Base-by-base conservation (phyloP, 768 basidiomycete genomes). In the Exidia glandulosa region DNA sequence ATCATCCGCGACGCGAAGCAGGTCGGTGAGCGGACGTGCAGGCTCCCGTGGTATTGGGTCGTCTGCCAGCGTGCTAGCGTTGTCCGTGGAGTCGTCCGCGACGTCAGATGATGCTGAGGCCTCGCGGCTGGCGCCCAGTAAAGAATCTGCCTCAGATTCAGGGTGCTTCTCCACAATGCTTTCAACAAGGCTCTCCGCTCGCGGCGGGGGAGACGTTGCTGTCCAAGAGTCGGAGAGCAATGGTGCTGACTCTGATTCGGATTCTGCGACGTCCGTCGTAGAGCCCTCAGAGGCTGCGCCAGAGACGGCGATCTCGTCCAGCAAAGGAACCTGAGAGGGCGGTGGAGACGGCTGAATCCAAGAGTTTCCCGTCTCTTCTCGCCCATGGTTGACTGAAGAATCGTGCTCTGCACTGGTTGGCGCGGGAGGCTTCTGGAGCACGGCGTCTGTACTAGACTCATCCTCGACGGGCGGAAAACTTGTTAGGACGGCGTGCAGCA, bases 401-500 rank as follows among this genome's bases (percentile, higher is more conserved):
- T n/a, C n/a, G n/a, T n/a, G n/a, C n/a, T n/a, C n/a, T n/a, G n/a
- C n/a, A n/a, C n/a, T n/a, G n/a, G n/a, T n/a, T n/a, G n/a, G n/a
- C n/a, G n/a, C n/a, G n/a, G n/a, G n/a, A n/a, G n/a, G n/a, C n/a
- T n/a, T n/a, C n/a, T n/a, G 34, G 7, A 50, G 27, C n/a, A 23
- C 27, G 14, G 48, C 45, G 23, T 27, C 54, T 16, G 27, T 31
- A 25, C 32, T 2, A 13, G 41, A n/a, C 30, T 58, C 55, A 29
- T 64, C 59, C 30, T 60, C 19, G 33, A 61, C 62, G 30, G 68
- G 58, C 27, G 64, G 59, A 14, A 89, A 67, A n/a, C 79, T 74
- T 50, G 81, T 85, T 19, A 91, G 74, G 10, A 90, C 65, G 2
- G 88, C 85, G 69, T 91, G 89, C 36, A 88, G 75, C 88, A 89